These are phyloP conservation scores for Zizania palustris DNA, from an alignment of 202 grass and related monocot species.

Conservation along the genomic window DNA sequence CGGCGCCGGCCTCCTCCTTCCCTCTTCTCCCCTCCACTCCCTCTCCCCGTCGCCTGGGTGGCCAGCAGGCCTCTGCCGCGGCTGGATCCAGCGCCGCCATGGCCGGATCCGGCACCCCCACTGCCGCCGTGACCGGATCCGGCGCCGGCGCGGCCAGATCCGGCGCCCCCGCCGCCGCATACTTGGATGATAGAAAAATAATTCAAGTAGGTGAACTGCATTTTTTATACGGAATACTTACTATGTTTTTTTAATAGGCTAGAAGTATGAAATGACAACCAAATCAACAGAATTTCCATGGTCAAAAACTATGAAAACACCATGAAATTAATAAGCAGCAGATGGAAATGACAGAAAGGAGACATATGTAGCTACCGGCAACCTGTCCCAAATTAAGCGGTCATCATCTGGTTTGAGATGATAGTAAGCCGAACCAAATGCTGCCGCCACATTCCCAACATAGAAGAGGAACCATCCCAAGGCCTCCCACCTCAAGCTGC, in stretches of 20 bases:
- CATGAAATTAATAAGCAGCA: conserved; percentile 29
- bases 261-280: neutral
- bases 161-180: too few relatives aligned
- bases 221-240: conserved; percentile 12
- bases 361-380: conserved; percentile 78
- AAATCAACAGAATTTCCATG: neutral
- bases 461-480: conserved; percentile 87
- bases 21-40: too few relatives aligned
- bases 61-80: too few relatives aligned
- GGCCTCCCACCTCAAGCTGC: conserved; percentile 85
- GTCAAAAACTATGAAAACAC: conserved; percentile 1
- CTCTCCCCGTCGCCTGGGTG: too few relatives aligned
- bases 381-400: conserved; percentile 93
- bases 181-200: neutral
- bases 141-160: too few relatives aligned
- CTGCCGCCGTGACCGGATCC: too few relatives aligned
- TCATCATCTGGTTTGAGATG: conserved; percentile 97
- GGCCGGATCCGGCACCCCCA: too few relatives aligned
- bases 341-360: conserved; percentile 27
- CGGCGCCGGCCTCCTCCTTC: too few relatives aligned
- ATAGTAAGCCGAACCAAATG: conserved; percentile 99
- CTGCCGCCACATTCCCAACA: conserved; percentile 65
- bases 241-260: neutral
- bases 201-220: neutral
- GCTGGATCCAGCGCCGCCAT: too few relatives aligned